These are phyloP conservation scores for Saccharomyces hybrid DNA, from an alignment of 1,139 yeast species.

Conservation along the genomic window DNA sequence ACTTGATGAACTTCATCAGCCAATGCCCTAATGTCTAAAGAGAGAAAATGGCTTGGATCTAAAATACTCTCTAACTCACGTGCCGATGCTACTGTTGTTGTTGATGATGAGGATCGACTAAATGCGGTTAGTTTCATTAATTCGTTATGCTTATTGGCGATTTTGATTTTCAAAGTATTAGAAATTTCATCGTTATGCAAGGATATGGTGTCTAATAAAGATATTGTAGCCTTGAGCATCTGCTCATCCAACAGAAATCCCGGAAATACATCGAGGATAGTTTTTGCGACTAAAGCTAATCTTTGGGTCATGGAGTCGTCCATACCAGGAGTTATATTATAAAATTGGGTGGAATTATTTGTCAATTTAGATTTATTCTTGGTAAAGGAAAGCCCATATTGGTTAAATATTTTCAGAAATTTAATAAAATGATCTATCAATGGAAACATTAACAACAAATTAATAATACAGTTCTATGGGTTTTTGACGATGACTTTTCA, in stretches of 20 bases:
- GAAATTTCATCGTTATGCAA: slow-evolving; percentile 42
- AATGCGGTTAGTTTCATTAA: slow-evolving; percentile 35
- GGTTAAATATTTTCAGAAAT: slow-evolving; percentile 43
- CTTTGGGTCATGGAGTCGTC: slow-evolving; percentile 39
- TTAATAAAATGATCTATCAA: slow-evolving; percentile 52
- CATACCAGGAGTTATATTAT: slow-evolving; percentile 28
- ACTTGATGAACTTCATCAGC: slow-evolving; percentile 52
- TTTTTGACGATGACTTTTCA: slow-evolving; percentile 28
- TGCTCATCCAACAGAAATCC: slow-evolving; percentile 49
- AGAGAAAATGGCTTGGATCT: slow-evolving; percentile 29
- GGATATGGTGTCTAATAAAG: slow-evolving; percentile 40
- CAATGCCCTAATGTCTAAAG: slow-evolving; percentile 43
- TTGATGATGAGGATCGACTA: slow-evolving; percentile 8
- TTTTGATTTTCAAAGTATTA: slow-evolving; percentile 37
- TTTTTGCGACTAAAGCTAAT: slow-evolving; percentile 40
- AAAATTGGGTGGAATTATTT: slow-evolving; percentile 16
- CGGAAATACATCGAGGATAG: slow-evolving; percentile 41
- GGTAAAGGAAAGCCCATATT: slow-evolving; percentile 36
- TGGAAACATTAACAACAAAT: slow-evolving; percentile 55
- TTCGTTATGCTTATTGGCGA: slow-evolving; percentile 37
- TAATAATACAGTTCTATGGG: slow-evolving; percentile 26
- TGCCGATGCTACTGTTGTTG: slow-evolving; percentile 1
- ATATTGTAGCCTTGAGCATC: slow-evolving; percentile 39
- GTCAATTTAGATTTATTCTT: slow-evolving; percentile 22
- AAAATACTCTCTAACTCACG: background rate